A percentile compares a stretch with the other conserved stretches of the same genome.
These are phyloP conservation scores for Colletotrichum neosansevieriae DNA, from an alignment of 2,329 filamentous ascomycete genomes.

Conservation along the genomic window DNA sequence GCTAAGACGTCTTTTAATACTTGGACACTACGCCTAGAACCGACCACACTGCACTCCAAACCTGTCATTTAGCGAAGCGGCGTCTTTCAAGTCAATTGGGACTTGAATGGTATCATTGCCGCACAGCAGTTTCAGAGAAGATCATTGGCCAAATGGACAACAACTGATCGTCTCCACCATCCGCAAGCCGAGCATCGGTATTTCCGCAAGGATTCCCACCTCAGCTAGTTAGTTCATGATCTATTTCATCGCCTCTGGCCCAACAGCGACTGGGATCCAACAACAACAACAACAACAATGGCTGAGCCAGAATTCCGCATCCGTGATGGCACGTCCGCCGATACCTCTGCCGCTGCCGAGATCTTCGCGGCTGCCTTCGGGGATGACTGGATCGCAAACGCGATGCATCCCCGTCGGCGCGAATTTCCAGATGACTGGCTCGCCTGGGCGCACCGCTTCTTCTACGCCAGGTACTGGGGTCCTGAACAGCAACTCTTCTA, in stretches of 20 bases:
- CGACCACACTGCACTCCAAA: too few species aligned
- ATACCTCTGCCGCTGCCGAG: constrained; percentile 44
- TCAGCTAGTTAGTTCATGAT: neutral
- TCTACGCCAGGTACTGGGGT: constrained; percentile 50
- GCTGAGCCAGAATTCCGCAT: constrained; percentile 43
- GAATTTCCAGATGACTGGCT: constrained; percentile 42
- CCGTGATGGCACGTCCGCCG: constrained; percentile 48
- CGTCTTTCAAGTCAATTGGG: neutral
- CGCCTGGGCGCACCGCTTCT: constrained; percentile 45
- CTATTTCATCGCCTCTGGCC: constrained; percentile 6
- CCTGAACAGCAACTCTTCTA: constrained; percentile 45
- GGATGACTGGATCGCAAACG: constrained; percentile 47
- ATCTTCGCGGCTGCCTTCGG: constrained; percentile 49
- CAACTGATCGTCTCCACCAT: neutral
- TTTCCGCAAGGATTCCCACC: neutral
- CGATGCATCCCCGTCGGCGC: constrained; percentile 48
- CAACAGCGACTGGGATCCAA: neutral
- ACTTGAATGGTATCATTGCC: neutral
- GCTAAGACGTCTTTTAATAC: neutral
- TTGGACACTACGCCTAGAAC: too few species aligned
- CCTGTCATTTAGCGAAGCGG: too few species aligned
- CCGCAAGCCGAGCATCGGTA: constrained; percentile 5
- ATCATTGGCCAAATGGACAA: constrained; percentile 4
- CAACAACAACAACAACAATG: constrained; percentile 16
- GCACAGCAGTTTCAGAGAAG: neutral